phyloP scores from a whole-genome alignment of 192 early-diverging fungal genomes.

The Coemansia sp. region DNA sequence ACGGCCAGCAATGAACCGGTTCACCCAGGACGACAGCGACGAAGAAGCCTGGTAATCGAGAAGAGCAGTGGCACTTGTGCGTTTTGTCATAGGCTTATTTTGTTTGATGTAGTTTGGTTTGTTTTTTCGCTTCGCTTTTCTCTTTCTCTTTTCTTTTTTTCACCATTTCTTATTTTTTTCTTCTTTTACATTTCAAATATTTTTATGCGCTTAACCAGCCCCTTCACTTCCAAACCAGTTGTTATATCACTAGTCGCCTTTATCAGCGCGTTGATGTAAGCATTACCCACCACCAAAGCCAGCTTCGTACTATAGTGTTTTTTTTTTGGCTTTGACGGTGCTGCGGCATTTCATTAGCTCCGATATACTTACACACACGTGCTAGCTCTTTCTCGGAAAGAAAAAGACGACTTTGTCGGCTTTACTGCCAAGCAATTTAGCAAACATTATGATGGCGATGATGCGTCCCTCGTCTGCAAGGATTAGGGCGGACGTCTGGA shows the following conservation, averaged over 20 bases:
- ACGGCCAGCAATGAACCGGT: constrained; percentile 48
- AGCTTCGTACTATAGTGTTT: too few relatives aligned
- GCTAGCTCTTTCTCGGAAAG: too few relatives aligned
- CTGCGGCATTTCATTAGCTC: too few relatives aligned
- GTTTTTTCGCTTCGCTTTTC: constrained; percentile 2
- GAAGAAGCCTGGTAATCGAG: constrained; percentile 45
- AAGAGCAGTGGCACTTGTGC: not conserved
- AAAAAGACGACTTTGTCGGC: too few relatives aligned
- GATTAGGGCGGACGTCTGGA: not conserved
- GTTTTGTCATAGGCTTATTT: not conserved
- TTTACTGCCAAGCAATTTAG: not conserved
- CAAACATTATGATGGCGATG: not conserved
- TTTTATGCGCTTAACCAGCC: constrained; percentile 1
- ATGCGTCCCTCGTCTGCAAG: not conserved
- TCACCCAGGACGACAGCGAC: constrained; percentile 48
- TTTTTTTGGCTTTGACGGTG: too few relatives aligned
- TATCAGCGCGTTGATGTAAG: too few relatives aligned
- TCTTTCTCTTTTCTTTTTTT: not conserved
- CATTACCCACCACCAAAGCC: too few relatives aligned
- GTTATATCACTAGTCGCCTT: too few relatives aligned
- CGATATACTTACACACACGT: too few relatives aligned
- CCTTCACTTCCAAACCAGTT: not conserved
- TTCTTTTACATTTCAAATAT: constrained; percentile 1
- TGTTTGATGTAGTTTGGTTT: constrained; percentile 12
- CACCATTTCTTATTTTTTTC: constrained; percentile 1